Evolutionary conservation across 352 stramenopile species (phyloP).

Genomic region (Pythium biforme): DNA sequence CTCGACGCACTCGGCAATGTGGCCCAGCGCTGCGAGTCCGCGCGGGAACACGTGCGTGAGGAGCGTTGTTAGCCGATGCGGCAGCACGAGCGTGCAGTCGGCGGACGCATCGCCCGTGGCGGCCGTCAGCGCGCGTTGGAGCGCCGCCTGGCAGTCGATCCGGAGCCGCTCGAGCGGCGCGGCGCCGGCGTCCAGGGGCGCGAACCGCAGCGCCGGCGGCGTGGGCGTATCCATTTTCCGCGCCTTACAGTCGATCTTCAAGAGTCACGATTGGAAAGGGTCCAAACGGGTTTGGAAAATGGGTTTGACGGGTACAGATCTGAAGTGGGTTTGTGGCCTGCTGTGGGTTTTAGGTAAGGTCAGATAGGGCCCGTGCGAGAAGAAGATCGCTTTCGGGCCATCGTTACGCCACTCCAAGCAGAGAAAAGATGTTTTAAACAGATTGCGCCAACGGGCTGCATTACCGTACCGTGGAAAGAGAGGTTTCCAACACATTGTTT

Average conservation of each 20-base stretch:
- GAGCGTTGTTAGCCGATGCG: constrained; percentile 50
- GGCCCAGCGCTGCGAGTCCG: constrained; percentile 38
- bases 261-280: constrained; percentile 9
- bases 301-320: constrained; percentile 3
- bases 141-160: constrained; percentile 38
- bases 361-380: neutral
- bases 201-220: constrained; percentile 9
- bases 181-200: constrained; percentile 6
- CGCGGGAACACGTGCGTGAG: constrained; percentile 61
- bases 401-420: neutral
- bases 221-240: constrained; percentile 6
- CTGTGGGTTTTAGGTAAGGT: neutral
- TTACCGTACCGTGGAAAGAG: neutral
- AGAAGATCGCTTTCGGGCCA: constrained; percentile 20
- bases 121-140: constrained; percentile 41
- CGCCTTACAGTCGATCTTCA: constrained; percentile 11
- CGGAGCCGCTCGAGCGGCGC: constrained; percentile 31
- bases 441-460: too few species aligned
- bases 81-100: constrained; percentile 52
- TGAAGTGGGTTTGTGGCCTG: neutral
- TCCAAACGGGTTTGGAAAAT: neutral
- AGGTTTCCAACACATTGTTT: constrained; percentile 5
- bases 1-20: constrained; percentile 56
- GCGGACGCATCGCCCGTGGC: constrained; percentile 1
- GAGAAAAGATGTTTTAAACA: constrained; percentile 2